phyloP scores from a whole-genome alignment of 768 basidiomycete species.

The Cytidiella melzeri region DNA sequence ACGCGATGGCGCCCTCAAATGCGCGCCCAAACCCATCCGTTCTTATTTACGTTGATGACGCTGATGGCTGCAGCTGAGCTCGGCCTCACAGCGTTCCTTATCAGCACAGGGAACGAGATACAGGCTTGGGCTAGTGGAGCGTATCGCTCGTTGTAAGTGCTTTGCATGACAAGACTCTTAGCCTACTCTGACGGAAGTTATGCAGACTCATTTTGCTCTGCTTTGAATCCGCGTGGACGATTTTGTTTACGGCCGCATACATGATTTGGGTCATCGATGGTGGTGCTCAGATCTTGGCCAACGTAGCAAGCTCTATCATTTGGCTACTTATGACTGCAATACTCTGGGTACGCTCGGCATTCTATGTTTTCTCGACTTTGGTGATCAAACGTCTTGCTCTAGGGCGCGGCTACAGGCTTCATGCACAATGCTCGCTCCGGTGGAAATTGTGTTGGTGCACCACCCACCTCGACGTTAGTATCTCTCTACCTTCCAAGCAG shows the following conservation, averaged over 20 bases:
- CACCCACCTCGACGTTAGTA: conserved; percentile 46
- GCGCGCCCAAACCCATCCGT: conserved; percentile 22
- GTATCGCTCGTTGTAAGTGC: conserved; percentile 59
- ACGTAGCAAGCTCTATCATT: conserved; percentile 67
- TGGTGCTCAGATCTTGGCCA: conserved; percentile 62
- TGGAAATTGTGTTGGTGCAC: conserved; percentile 47
- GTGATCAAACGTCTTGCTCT: conserved; percentile 1
- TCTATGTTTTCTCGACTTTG: too few relatives aligned
- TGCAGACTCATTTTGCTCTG: conserved; percentile 28
- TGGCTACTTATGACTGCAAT: conserved; percentile 63
- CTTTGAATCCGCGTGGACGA: conserved; percentile 50
- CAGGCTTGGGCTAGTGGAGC: conserved; percentile 52
- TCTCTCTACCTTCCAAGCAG: too few relatives aligned
- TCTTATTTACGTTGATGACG: conserved; percentile 48
- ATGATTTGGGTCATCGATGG: conserved; percentile 67
- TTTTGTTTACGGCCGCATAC: conserved; percentile 62
- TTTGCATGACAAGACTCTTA: conserved; percentile 1
- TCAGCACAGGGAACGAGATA: conserved; percentile 60
- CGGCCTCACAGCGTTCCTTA: conserved; percentile 67
- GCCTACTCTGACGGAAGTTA: conserved; percentile 3
- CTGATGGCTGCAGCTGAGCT: conserved; percentile 66
- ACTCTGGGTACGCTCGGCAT: conserved; percentile 69
- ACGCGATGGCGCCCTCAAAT: not conserved
- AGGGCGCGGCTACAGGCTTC: conserved; percentile 65
- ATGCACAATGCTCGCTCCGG: conserved; percentile 61